Conservation (phyloP, 1,284 basidiomycete species). For the Tremellales sp. region DNA sequence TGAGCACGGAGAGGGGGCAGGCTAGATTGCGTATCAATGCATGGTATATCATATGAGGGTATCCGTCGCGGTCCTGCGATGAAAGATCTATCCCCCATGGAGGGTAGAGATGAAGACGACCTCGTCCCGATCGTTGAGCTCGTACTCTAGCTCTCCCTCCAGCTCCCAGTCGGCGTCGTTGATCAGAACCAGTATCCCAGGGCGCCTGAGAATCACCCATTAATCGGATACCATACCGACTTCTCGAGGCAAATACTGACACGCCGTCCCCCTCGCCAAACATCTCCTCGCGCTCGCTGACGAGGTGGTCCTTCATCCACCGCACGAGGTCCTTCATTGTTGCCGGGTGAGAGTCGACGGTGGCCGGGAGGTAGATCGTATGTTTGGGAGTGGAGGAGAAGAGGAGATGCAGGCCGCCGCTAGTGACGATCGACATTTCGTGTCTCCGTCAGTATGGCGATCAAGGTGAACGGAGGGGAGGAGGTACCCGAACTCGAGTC, state of each 20-base stretch:
- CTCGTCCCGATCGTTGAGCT: slow-evolving; percentile 74
- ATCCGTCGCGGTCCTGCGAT: no score
- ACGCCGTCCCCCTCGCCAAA: slow-evolving; percentile 85
- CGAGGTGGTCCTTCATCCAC: slow-evolving; percentile 70
- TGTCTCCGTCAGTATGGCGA: not conserved
- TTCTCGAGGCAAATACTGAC: slow-evolving; percentile 55
- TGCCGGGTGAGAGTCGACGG: slow-evolving; percentile 51
- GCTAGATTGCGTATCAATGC: no score
- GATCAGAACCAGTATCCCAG: slow-evolving; percentile 90
- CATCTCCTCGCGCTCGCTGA: slow-evolving; percentile 81
- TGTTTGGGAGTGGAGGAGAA: slow-evolving; percentile 66
- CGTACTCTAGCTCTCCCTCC: slow-evolving; percentile 88
- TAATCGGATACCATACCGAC: not conserved
- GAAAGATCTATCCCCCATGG: slow-evolving; percentile 67
- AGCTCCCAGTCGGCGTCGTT: slow-evolving; percentile 99
- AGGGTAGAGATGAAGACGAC: slow-evolving; percentile 94
- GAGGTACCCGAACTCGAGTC: not conserved
- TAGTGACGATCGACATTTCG: slow-evolving; percentile 48
- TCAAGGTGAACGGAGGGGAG: not conserved
- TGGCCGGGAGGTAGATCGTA: slow-evolving; percentile 58
- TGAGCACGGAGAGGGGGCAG: no score
- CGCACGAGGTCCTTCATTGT: slow-evolving; percentile 74
- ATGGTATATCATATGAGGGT: no score
- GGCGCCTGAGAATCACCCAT: slow-evolving; percentile 60
- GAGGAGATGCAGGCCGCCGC: slow-evolving; percentile 82